These are phyloP conservation scores for Rhamnella rubrinervis DNA, from an alignment of 331 rosid genomes.

Conservation along the genomic window DNA sequence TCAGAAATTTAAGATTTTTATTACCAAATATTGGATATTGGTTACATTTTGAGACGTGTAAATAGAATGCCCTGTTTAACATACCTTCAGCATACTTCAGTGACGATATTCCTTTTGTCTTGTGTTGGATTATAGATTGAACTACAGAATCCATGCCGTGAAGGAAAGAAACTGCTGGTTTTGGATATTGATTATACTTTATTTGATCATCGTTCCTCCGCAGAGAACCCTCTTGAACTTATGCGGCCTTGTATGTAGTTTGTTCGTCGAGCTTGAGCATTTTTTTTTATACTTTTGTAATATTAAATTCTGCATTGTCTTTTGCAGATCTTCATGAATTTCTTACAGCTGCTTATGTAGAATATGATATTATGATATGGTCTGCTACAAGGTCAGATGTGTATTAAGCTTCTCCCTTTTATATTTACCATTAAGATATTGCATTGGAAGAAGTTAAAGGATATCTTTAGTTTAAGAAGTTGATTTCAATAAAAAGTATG, in stretches of 20 bases:
- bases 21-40: too few relatives aligned
- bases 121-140: constrained; percentile 50
- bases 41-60: too few relatives aligned
- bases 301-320: constrained; percentile 6
- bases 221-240: constrained; percentile 92
- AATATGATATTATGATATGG: constrained; percentile 95
- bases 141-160: constrained; percentile 73
- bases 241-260: constrained; percentile 75
- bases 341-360: constrained; percentile 76
- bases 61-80: too few relatives aligned
- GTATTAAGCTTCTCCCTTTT: not conserved
- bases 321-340: constrained; percentile 60
- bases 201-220: constrained; percentile 92
- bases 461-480: not conserved
- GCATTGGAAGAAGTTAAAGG: not conserved
- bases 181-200: constrained; percentile 94
- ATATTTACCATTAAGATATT: not conserved
- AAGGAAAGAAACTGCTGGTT: constrained; percentile 92
- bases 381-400: constrained; percentile 85
- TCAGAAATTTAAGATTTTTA: too few relatives aligned
- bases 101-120: constrained; percentile 8
- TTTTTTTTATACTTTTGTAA: not conserved
- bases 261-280: not conserved
- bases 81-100: not conserved
- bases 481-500: not conserved